These are phyloP conservation scores for Epichloe uncinata DNA, from an alignment of 2,329 filamentous ascomycete genomes.

Conservation along the genomic window DNA sequence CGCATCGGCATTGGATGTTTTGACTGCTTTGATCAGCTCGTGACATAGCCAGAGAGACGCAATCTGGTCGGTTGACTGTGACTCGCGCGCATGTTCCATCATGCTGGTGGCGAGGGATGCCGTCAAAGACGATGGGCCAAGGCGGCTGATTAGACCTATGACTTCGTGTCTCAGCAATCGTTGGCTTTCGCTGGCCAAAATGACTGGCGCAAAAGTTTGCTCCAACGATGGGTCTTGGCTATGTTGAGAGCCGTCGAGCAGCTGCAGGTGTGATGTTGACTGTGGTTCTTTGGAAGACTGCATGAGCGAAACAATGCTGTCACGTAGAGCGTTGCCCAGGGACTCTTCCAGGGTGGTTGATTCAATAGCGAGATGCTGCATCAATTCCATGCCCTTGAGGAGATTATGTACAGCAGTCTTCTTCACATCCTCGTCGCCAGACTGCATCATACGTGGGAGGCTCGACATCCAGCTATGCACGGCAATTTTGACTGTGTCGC, in stretches of 20 bases:
- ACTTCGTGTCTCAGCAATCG: conserved; percentile 45
- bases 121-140: conserved; percentile 45
- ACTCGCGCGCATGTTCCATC: conserved; percentile 47
- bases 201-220: conserved; percentile 41
- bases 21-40: conserved; percentile 50
- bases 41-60: conserved; percentile 73
- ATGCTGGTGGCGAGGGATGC: conserved; percentile 51
- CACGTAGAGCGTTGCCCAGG: conserved; percentile 55
- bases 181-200: conserved; percentile 54
- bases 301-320: conserved; percentile 47
- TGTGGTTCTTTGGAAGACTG: conserved; percentile 12
- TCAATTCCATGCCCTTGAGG: conserved; percentile 54
- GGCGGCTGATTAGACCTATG: conserved; percentile 38
- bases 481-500: conserved; percentile 52
- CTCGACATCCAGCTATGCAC: conserved; percentile 73
- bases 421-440: conserved; percentile 68
- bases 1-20: conserved; percentile 37
- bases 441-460: conserved; percentile 71
- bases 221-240: conserved; percentile 7
- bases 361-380: conserved; percentile 49
- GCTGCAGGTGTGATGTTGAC: conserved; percentile 13
- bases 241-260: conserved; percentile 14
- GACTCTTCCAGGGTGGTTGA: conserved; percentile 54
- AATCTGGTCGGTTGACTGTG: conserved; percentile 44
- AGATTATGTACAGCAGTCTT: conserved; percentile 60